A percentile compares a stretch with the other conserved stretches of the same genome.
Conservation (phyloP, 2,329 filamentous ascomycete genomes). For the Leptosphaerulina australis region DNA sequence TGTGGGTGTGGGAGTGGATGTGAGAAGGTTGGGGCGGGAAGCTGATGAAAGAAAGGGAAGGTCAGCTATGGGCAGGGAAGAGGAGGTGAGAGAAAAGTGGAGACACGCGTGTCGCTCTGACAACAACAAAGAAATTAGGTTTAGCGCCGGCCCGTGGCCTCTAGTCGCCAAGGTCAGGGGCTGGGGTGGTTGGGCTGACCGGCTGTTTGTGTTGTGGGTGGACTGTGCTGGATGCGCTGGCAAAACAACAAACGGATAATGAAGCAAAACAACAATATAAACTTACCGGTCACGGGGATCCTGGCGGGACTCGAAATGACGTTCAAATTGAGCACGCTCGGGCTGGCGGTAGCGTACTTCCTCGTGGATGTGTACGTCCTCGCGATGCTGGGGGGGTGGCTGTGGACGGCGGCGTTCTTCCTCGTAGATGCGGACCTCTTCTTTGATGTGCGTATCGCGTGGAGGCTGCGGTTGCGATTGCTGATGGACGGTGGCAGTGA, state of each 20-base stretch:
- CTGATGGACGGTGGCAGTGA: conserved; percentile 56
- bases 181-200: conserved; percentile 30
- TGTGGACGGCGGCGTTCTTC: conserved; percentile 78
- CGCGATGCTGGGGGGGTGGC: conserved; percentile 31
- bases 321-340: conserved; percentile 37
- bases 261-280: conserved; percentile 14
- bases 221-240: conserved; percentile 39
- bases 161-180: conserved; percentile 45
- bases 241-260: conserved; percentile 29
- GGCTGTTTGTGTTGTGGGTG: conserved; percentile 31
- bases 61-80: conserved; percentile 48
- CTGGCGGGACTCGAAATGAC: conserved; percentile 26
- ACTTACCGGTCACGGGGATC: conserved; percentile 37
- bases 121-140: conserved; percentile 48
- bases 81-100: conserved; percentile 49
- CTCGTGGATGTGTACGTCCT: conserved; percentile 46
- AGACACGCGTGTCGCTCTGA: conserved; percentile 46
- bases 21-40: conserved; percentile 60
- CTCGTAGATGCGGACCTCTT: conserved; percentile 85
- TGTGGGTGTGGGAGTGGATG: conserved; percentile 58
- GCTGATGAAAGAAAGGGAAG: conserved; percentile 52
- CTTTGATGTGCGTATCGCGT: conserved; percentile 67
- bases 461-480: conserved; percentile 49
- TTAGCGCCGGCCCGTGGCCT: conserved; percentile 31
- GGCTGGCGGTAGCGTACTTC: conserved; percentile 38